Percentiles rank a stretch among this genome's conserved stretches.
These are phyloP conservation scores for Cucurbita maxima DNA, from an alignment of 306 rosid genomes.

Conservation along the genomic window DNA sequence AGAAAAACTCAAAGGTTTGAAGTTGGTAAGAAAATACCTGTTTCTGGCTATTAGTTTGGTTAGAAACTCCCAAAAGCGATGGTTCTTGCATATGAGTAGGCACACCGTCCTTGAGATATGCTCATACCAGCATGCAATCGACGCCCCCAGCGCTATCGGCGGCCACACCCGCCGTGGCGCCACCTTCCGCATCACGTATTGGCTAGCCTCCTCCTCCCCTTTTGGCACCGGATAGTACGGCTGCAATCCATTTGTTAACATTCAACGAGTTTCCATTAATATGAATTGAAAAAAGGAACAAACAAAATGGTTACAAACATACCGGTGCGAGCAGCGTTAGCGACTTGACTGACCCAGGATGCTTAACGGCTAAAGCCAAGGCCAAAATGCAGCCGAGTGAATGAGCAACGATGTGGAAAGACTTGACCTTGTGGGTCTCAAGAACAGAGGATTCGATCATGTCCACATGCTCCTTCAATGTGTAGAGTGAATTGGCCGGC, in stretches of 20 bases:
- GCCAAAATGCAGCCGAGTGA: slow-evolving; percentile 88
- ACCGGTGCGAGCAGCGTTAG: slow-evolving; percentile 87
- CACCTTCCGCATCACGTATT: slow-evolving; percentile 64
- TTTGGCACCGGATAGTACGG: slow-evolving; percentile 62
- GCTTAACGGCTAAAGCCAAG: slow-evolving; percentile 62
- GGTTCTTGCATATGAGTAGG: slow-evolving; percentile 79
- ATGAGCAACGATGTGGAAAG: slow-evolving; percentile 91
- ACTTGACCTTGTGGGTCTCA: slow-evolving; percentile 55
- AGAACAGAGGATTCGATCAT: slow-evolving; percentile 66
- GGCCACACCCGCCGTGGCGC: slow-evolving; percentile 97
- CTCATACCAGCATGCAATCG: slow-evolving; percentile 87
- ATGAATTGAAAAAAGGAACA: not conserved
- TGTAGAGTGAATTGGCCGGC: slow-evolving; percentile 70
- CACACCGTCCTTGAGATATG: slow-evolving; percentile 73
- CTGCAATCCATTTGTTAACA: slow-evolving; percentile 10
- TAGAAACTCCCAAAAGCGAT: slow-evolving; percentile 67
- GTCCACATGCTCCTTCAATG: slow-evolving; percentile 68
- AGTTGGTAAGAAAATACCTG: slow-evolving; percentile 34
- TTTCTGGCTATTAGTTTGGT: slow-evolving; percentile 65
- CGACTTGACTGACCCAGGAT: slow-evolving; percentile 68
- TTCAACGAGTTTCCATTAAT: not conserved
- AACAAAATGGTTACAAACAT: not conserved
- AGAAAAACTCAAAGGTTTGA: not conserved
- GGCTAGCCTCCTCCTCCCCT: slow-evolving; percentile 51
- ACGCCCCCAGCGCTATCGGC: slow-evolving; percentile 51